phyloP scores from a whole-genome alignment of 768 basidiomycete species.

The Strobilomyces dryophilus region DNA sequence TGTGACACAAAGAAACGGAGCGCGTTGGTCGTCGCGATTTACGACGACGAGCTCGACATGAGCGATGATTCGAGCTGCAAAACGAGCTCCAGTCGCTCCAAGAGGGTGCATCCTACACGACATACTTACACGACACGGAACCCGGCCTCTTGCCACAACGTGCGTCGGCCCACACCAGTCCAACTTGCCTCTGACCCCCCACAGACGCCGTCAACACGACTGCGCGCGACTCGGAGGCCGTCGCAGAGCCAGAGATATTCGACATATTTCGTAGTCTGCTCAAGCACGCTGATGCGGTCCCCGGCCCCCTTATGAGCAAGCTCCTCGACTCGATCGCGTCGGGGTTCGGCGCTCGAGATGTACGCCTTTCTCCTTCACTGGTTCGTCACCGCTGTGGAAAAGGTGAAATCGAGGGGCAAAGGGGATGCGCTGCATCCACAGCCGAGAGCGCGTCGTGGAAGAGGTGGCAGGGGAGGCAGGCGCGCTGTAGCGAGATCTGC shows the following conservation, averaged over 20 bases:
- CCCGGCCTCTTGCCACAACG: conserved; percentile 56
- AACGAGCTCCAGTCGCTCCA: conserved; percentile 69
- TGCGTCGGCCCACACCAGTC: conserved; percentile 22
- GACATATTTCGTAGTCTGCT: conserved; percentile 81
- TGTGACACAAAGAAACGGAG: too few relatives aligned
- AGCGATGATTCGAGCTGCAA: conserved; percentile 58
- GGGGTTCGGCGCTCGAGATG: conserved; percentile 76
- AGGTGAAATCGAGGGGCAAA: conserved; percentile 54
- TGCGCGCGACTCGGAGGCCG: conserved; percentile 69
- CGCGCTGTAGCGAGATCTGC: conserved; percentile 41
- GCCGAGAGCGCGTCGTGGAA: conserved; percentile 51
- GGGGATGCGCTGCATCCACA: conserved; percentile 43
- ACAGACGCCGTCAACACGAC: conserved; percentile 79
- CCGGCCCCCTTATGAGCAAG: conserved; percentile 71
- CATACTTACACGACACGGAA: conserved; percentile 51
- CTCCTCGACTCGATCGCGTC: conserved; percentile 84
- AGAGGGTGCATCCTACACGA: conserved; percentile 58
- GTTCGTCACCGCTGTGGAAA: conserved; percentile 83
- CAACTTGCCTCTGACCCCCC: conserved; percentile 6
- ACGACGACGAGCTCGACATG: conserved; percentile 28
- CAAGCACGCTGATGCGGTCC: conserved; percentile 64
- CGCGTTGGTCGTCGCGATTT: too few relatives aligned
- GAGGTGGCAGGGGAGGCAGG: conserved; percentile 51
- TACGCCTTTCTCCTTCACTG: conserved; percentile 89
- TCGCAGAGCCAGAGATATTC: conserved; percentile 64